phyloP scores from a whole-genome alignment of 73 alveolate genomes.

The Stentor roeselii region DNA sequence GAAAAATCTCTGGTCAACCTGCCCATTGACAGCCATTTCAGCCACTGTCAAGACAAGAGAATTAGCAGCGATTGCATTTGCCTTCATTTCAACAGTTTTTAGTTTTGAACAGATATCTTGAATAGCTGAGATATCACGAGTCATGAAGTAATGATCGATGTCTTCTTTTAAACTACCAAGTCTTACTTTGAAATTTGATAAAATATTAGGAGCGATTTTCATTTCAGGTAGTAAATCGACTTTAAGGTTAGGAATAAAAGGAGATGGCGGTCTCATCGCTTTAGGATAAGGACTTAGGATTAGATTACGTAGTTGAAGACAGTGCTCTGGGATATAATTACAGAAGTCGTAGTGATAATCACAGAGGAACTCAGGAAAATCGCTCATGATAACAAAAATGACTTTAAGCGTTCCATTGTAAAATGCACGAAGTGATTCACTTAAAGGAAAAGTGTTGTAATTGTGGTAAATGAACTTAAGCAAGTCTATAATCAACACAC shows the following conservation, averaged over 20 bases:
- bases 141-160: conserved; percentile 62
- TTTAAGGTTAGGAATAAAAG: conserved; percentile 67
- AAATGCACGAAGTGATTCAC: conserved; percentile 51
- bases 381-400: conserved; percentile 67
- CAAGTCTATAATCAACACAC: conserved; percentile 58
- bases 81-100: conserved; percentile 31
- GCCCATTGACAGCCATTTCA: conserved; percentile 41
- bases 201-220: conserved; percentile 45
- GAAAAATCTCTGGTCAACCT: conserved; percentile 32
- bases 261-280: conserved; percentile 73
- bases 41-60: conserved; percentile 76
- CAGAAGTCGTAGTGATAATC: conserved; percentile 89
- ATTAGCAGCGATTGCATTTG: conserved; percentile 63
- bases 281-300: conserved; percentile 89
- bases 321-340: conserved; percentile 67
- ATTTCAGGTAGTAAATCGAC: conserved; percentile 65
- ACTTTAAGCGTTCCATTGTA: conserved; percentile 70
- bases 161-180: conserved; percentile 45
- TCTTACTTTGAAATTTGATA: conserved; percentile 34
- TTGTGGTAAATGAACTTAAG: conserved; percentile 66
- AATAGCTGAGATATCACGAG: conserved; percentile 38
- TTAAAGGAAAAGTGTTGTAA: conserved; percentile 30
- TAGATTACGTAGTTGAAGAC: conserved; percentile 79
- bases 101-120: conserved; percentile 57
- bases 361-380: conserved; percentile 91